Percentiles rank a stretch among this genome's conserved stretches.
These are phyloP conservation scores for Allantophomopsis cytisporea DNA, from an alignment of 2,329 filamentous ascomycete species.

Conservation along the genomic window DNA sequence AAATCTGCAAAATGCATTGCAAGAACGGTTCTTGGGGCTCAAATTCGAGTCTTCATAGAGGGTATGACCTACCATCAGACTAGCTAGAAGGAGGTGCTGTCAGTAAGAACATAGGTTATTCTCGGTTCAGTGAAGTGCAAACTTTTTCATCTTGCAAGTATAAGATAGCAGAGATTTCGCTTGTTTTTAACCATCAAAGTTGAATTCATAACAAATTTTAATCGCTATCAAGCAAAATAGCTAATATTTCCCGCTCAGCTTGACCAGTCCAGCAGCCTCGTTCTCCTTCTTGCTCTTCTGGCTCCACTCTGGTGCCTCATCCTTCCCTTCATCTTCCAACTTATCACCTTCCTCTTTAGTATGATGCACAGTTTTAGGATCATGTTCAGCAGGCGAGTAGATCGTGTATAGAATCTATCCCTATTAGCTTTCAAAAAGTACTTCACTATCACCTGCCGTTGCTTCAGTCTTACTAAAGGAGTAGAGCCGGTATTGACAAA, in stretches of 20 bases:
- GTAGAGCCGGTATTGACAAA: constrained; percentile 47
- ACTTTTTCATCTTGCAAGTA: too few relatives aligned
- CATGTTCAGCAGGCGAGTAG: constrained; percentile 49
- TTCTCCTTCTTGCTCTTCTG: constrained; percentile 42
- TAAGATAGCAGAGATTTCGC: too few relatives aligned
- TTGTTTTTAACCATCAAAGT: neutral
- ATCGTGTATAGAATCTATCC: constrained; percentile 41
- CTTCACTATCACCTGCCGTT: neutral
- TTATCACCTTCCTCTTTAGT: constrained; percentile 50
- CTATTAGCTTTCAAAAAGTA: neutral
- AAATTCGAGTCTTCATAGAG: constrained; percentile 7
- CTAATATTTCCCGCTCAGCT: constrained; percentile 18
- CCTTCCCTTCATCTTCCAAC: constrained; percentile 45
- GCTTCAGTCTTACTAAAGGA: constrained; percentile 24
- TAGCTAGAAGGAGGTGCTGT: too few relatives aligned
- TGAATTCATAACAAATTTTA: neutral
- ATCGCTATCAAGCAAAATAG: neutral
- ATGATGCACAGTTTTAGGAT: constrained; percentile 42
- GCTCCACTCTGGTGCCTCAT: constrained; percentile 47
- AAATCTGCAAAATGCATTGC: constrained; percentile 11
- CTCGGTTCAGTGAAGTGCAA: too few relatives aligned
- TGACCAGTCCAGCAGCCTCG: constrained; percentile 39
- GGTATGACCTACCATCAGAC: too few relatives aligned
- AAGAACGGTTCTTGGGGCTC: constrained; percentile 13
- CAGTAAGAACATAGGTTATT: too few relatives aligned